A percentile compares a stretch with the other conserved stretches of the same genome.
phyloP scores from a whole-genome alignment of 345 rosid genomes.

The Salix koriyanagi region DNA sequence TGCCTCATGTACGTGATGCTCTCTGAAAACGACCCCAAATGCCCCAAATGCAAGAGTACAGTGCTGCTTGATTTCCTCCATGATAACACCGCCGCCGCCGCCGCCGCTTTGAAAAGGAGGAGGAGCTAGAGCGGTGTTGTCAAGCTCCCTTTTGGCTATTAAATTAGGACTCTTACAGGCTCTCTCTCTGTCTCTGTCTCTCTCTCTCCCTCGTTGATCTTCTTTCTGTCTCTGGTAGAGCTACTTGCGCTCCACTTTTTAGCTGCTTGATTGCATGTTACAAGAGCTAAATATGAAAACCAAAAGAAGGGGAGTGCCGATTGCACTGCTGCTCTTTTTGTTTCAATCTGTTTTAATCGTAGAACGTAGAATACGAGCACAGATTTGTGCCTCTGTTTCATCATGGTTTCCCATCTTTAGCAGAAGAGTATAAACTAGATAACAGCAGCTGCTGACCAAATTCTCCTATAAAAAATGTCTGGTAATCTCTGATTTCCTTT shows the following conservation, averaged over 20 bases:
- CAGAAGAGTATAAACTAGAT: slow-evolving; percentile 36
- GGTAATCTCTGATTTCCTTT: slow-evolving; percentile 5
- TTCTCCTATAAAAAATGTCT: slow-evolving; percentile 27
- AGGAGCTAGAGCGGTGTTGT: slow-evolving; percentile 16
- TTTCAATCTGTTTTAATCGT: slow-evolving; percentile 7
- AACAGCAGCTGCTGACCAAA: slow-evolving; percentile 22
- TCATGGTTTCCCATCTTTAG: slow-evolving; percentile 24
- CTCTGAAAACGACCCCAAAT: slow-evolving; percentile 20
- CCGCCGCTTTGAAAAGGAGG: slow-evolving; percentile 31
- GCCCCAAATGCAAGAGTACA: slow-evolving; percentile 27
- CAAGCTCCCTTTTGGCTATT: not conserved
- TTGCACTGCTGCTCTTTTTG: slow-evolving; percentile 39
- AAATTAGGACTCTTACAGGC: slow-evolving; percentile 19
- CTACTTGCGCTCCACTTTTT: slow-evolving; percentile 64
- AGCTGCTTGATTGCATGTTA: not conserved
- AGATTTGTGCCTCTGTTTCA: slow-evolving; percentile 18
- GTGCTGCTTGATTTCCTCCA: slow-evolving; percentile 24
- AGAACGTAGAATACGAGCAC: slow-evolving; percentile 29
- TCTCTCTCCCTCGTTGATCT: not conserved
- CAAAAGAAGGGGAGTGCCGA: slow-evolving; percentile 42
- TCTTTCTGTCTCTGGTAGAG: slow-evolving; percentile 32
- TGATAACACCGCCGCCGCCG: not conserved
- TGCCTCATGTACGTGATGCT: slow-evolving; percentile 31
- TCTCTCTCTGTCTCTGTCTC: not conserved
- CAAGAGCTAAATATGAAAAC: not conserved